Evolutionary conservation across 208 protist genomes (phyloP).

Genomic region (Crithidia expoeki): DNA sequence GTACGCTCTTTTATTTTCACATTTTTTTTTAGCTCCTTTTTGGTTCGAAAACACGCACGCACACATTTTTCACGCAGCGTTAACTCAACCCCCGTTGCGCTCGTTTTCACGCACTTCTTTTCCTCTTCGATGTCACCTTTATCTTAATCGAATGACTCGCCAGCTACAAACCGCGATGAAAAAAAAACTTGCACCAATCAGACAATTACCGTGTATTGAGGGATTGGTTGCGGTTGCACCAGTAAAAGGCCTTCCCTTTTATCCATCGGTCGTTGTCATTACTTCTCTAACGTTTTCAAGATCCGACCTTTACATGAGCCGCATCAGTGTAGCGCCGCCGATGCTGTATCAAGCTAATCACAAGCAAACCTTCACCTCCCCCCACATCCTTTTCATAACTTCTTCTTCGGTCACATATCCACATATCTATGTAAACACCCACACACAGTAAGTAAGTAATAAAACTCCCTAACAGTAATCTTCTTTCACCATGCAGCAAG

Average conservation of each 20-base stretch:
- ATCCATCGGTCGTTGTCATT: conserved; percentile 9
- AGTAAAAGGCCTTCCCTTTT: no score
- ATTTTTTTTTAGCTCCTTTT: background rate
- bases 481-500: conserved; percentile 52
- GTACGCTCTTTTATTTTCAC: no score
- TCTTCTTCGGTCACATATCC: no score
- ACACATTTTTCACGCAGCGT: background rate
- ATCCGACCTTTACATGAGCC: no score
- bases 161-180: no score
- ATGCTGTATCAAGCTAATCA: no score
- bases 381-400: background rate
- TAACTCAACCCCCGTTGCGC: background rate
- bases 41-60: background rate
- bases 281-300: conserved; percentile 17
- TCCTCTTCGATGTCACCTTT: background rate
- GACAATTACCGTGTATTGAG: no score
- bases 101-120: background rate
- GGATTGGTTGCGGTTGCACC: no score
- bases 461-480: conserved; percentile 20
- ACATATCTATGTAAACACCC: conserved; percentile 18
- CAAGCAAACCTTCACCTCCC: no score
- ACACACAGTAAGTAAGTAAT: conserved; percentile 34
- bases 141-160: no score
- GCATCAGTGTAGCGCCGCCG: no score
- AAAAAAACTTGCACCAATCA: no score